Base-by-base conservation (phyloP, 1,284 basidiomycete genomes). In the Fomitopsis betulina region DNA sequence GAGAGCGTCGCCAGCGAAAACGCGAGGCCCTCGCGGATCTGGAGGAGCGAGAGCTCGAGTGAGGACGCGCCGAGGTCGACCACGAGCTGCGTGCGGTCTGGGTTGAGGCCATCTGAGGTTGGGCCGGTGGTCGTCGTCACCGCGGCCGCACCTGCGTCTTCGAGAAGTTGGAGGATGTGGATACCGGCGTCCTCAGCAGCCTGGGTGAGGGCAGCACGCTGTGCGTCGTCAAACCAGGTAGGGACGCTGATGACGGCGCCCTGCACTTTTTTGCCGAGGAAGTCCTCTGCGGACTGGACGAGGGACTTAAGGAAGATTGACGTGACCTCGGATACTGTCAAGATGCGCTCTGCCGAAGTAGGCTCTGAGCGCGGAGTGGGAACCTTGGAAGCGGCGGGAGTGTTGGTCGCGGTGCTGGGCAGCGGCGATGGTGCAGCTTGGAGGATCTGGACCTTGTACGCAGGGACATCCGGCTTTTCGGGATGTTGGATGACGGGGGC, bases 161-260 rank as follows among this genome's bases (percentile, higher is more conserved):
- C 93, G 17, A 97, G 77, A 7, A 97, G 79, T 74, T 91, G 92
- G 17, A 97, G 76, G 19, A 98, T 90, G 53, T 84, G 82, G 53
- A 98, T 82, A 27, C 91, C 96, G 3, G 93, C 93, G 52, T 86
- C 87, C n/a, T 79, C 78, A 0, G 93, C 91, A 0, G 93, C 91
- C 50, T 81, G 78, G 62, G 83, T 80, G 40, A 97, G 77, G 0
- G 93, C 93, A 5, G 79, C 79, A 62, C 83, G 83, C 75, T 95
- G 93, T 6, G 73, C 73, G 15, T 83, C 77, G 39, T 84, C 81
- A 73, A 93, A 96, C 77, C 82, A 90, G 0, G 84, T 75, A 9
- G 96, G 94, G 10, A 93, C 83, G 58, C 87, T 87, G 68, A 99
- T 83, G 60, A 98, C 95, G 25, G 92, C 91, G 56, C 92, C 93